Base-by-base conservation (phyloP, 1,284 basidiomycete genomes). In the Malassezia sympodialis region DNA sequence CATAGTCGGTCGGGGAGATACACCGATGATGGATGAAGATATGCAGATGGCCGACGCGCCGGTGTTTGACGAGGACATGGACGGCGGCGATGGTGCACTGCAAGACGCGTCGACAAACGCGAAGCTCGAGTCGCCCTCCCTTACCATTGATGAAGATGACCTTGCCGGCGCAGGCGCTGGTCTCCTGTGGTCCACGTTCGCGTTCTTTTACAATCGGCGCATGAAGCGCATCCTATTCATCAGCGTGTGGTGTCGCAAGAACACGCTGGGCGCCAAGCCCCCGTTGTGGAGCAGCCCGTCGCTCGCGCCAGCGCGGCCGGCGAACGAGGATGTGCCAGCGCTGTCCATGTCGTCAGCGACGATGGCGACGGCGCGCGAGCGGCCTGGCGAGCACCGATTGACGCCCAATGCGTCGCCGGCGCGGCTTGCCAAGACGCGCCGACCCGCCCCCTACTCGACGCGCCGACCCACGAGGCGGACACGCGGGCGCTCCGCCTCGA, bases 161-260 rank as follows among this genome's bases (percentile, higher is more conserved):
- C n/a, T 77, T 76, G 58, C 79, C 76, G 61, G 76, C 63, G 69
- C 71, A 14, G 89, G 89, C 44, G 67, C 67, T n/a, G 86, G 89
- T 4, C 79, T 96, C 55, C 79, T 96, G 6, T 96, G 91, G 93
- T 90, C 88, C 31, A 90, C 88, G 14, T 90, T 96, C 75, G 94
- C 90, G 83, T 96, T 98, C 79, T 94, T 98, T 79, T 81, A 91
- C 73, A 94, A 91, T 79, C 82, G 85, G 72, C 93, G 89, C 68
- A 76, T 77, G 62, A 96, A 94, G 79, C 83, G 93, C 19, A 84
- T 98, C 66, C 76, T 98, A 47, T 96, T 94, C 76, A 82, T 96
- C 57, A 88, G 88, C 0, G 84, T 90, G 7, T 96, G 90, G 88
- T 88, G 89, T n/a, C 82, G 86, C 34, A 85, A 86, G 50, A 82